phyloP scores from a whole-genome alignment of 2,329 filamentous ascomycete species.

The Akanthomyces dipterigenus region DNA sequence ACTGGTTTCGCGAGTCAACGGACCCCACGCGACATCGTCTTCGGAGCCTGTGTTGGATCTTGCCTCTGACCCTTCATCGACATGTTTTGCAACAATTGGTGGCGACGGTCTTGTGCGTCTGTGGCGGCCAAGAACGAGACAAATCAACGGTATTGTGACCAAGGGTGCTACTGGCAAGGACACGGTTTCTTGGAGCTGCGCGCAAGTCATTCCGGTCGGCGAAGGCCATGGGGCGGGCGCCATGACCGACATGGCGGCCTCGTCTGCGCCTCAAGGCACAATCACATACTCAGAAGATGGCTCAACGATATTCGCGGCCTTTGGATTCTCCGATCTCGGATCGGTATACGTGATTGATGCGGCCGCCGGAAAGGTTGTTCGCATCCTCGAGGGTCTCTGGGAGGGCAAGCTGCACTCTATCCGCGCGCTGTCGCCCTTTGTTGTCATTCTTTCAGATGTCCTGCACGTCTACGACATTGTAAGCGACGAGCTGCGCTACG shows the following conservation, averaged over 20 bases:
- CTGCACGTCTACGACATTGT: slow-evolving; percentile 82
- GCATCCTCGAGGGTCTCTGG: slow-evolving; percentile 62
- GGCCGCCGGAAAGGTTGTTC: slow-evolving; percentile 57
- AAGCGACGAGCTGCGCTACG: slow-evolving; percentile 64
- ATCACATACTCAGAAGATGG: slow-evolving; percentile 79
- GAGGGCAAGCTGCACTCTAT: slow-evolving; percentile 59
- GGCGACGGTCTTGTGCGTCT: slow-evolving; percentile 70
- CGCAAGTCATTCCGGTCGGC: slow-evolving; percentile 49
- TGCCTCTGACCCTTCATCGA: slow-evolving; percentile 58
- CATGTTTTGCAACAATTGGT: slow-evolving; percentile 79
- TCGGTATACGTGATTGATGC: slow-evolving; percentile 73
- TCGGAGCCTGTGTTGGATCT: slow-evolving; percentile 63
- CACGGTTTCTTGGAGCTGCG: slow-evolving; percentile 69
- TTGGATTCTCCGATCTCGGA: slow-evolving; percentile 47
- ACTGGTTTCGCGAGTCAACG: slow-evolving; percentile 75
- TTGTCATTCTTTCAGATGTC: slow-evolving; percentile 68
- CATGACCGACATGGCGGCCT: slow-evolving; percentile 22
- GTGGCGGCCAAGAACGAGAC: slow-evolving; percentile 70
- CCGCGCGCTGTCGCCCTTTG: slow-evolving; percentile 62
- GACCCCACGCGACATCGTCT: slow-evolving; percentile 60
- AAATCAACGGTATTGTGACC: slow-evolving; percentile 60
- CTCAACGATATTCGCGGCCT: slow-evolving; percentile 69
- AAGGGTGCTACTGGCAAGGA: slow-evolving; percentile 52
- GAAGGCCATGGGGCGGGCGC: slow-evolving; percentile 39
- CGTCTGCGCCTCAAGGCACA: slow-evolving; percentile 45